phyloP scores from a whole-genome alignment of 2,329 filamentous ascomycete species.

The Fusarium floridanum region DNA sequence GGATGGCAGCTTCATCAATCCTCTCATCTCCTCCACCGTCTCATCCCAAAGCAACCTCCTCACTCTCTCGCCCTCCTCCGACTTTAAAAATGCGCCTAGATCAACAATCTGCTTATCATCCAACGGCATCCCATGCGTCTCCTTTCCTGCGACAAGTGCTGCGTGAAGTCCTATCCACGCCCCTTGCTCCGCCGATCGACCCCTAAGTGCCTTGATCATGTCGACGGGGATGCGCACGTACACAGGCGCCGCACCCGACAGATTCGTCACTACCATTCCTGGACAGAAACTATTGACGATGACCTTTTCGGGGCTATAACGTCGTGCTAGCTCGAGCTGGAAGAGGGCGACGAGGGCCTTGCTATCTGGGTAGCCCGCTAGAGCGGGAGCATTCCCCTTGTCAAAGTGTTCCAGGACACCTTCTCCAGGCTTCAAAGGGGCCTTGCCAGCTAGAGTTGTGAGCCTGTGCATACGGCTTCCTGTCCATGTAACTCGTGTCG shows the following conservation, averaged over 20 bases:
- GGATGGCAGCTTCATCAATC: neutral
- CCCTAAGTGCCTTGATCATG: conserved; percentile 10
- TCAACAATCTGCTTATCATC: conserved; percentile 13
- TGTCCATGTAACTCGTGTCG: conserved; percentile 31
- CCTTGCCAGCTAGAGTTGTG: conserved; percentile 12
- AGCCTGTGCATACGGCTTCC: conserved; percentile 32
- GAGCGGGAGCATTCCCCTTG: neutral
- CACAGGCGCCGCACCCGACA: conserved; percentile 20
- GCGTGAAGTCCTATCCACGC: conserved; percentile 33
- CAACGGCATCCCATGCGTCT: conserved; percentile 30
- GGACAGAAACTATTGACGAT: conserved; percentile 7
- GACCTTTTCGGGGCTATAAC: neutral
- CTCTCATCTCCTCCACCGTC: neutral
- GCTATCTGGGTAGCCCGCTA: conserved; percentile 14
- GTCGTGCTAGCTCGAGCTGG: conserved; percentile 27
- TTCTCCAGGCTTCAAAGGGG: neutral
- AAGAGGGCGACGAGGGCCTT: conserved; percentile 32
- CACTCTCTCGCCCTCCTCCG: neutral
- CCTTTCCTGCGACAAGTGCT: conserved; percentile 13
- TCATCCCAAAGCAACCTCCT: neutral
- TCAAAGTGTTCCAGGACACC: conserved; percentile 11
- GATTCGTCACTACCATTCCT: conserved; percentile 19
- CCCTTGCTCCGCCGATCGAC: conserved; percentile 16
- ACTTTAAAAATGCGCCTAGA: neutral
- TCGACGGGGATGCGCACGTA: conserved; percentile 26